Conservation (phyloP, 208 protist genomes). For the Wallacemonas sp. region DNA sequence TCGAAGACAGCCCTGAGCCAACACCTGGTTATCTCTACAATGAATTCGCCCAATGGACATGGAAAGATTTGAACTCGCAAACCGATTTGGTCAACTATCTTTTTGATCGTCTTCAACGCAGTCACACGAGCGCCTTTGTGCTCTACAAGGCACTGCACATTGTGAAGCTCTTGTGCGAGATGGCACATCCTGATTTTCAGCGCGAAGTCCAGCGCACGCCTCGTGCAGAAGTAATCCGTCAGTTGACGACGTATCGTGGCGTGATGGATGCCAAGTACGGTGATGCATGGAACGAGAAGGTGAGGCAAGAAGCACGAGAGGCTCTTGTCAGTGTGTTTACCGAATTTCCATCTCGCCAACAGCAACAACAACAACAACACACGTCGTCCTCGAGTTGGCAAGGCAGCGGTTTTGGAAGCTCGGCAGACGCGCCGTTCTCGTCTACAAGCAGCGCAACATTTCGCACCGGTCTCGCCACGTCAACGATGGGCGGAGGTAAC, state of each 20-base stretch:
- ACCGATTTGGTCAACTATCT: constrained; percentile 44
- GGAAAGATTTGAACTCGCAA: constrained; percentile 36
- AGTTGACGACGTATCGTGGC: constrained; percentile 51
- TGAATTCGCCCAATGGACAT: constrained; percentile 56
- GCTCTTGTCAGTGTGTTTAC: constrained; percentile 55
- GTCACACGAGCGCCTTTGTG: constrained; percentile 27
- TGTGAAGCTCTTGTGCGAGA: constrained; percentile 62
- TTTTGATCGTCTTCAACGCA: constrained; percentile 38
- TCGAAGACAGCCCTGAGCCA: constrained; percentile 49
- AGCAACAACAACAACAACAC: background rate
- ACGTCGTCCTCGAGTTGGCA: background rate
- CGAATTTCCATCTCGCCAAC: constrained; percentile 11
- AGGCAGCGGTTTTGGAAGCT: constrained; percentile 3
- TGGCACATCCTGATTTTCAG: constrained; percentile 67
- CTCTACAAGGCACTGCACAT: constrained; percentile 71
- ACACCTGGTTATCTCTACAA: constrained; percentile 57
- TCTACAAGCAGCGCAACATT: too few species aligned
- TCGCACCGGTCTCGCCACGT: too few species aligned
- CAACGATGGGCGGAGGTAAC: background rate
- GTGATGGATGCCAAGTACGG: constrained; percentile 37
- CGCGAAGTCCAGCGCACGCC: constrained; percentile 42
- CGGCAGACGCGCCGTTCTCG: background rate
- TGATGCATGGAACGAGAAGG: constrained; percentile 65
- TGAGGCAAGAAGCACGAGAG: constrained; percentile 44
- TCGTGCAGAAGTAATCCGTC: constrained; percentile 22